Conservation (phyloP, 495 filamentous ascomycete species). For the Talaromyces liani region DNA sequence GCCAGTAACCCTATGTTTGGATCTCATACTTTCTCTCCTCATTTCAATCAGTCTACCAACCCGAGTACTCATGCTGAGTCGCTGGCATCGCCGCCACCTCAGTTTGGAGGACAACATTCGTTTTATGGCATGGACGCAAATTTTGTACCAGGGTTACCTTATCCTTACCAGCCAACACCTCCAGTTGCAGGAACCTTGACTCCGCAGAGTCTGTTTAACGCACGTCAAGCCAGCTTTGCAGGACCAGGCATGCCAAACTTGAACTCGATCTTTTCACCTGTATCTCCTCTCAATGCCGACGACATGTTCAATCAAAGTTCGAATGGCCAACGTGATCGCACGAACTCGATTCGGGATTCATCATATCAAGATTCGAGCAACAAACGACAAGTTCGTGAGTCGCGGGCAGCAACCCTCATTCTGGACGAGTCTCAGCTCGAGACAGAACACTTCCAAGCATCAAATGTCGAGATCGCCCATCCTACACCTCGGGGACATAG, state of each 20-base stretch:
- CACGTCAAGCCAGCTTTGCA: conserved; percentile 24
- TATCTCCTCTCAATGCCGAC: conserved; percentile 36
- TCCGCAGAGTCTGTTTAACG: conserved; percentile 36
- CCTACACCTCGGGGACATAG: conserved; percentile 58
- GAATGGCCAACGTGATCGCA: neutral
- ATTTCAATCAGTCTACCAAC: conserved; percentile 43
- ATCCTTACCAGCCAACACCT: conserved; percentile 40
- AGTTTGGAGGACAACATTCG: conserved; percentile 35
- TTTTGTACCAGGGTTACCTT: conserved; percentile 27
- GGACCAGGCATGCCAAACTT: conserved; percentile 29
- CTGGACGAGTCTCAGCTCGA: conserved; percentile 8
- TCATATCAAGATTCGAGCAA: neutral
- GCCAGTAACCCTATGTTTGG: conserved; percentile 31
- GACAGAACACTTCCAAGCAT: conserved; percentile 39
- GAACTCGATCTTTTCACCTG: conserved; percentile 36
- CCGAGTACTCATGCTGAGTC: conserved; percentile 53
- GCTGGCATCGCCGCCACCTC: conserved; percentile 49
- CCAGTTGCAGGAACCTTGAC: conserved; percentile 36
- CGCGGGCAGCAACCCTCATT: conserved; percentile 17
- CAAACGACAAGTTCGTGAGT: neutral
- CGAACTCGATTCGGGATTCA: neutral
- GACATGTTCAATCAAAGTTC: conserved; percentile 19
- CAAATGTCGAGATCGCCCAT: conserved; percentile 50
- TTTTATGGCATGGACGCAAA: conserved; percentile 36
- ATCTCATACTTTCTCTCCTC: conserved; percentile 35